phyloP scores from a whole-genome alignment of 305 asterid genomes.

The Fraxinus xanthoxyloides region DNA sequence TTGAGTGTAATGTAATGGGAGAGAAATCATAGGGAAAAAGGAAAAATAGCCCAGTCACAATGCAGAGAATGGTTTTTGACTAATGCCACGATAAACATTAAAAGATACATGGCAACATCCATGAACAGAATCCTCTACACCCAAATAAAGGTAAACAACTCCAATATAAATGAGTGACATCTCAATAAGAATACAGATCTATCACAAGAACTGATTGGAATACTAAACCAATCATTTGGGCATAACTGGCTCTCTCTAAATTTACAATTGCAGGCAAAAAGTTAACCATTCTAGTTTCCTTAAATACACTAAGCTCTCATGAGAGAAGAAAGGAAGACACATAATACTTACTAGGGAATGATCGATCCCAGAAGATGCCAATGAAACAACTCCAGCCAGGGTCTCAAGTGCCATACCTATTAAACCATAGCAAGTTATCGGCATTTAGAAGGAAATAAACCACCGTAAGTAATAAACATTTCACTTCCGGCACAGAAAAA shows the following conservation, averaged over 20 bases:
- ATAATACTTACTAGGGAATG: conserved; percentile 60
- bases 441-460: conserved; percentile 4
- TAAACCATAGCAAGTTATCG: conserved; percentile 18
- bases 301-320: not conserved
- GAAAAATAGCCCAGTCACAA: not conserved
- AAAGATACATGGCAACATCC: conserved; percentile 12
- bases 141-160: conserved; percentile 13
- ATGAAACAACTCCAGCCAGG: conserved; percentile 77
- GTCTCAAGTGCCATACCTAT: conserved; percentile 86
- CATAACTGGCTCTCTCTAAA: not conserved
- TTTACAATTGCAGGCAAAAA: conserved; percentile 3
- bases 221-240: not conserved
- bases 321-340: conserved; percentile 1
- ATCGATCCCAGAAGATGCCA: conserved; percentile 73
- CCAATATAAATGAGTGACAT: conserved; percentile 1
- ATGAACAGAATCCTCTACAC: conserved; percentile 12
- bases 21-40: not conserved
- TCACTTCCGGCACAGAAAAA: not conserved
- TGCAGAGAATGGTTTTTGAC: conserved; percentile 9
- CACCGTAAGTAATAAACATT: not conserved
- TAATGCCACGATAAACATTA: conserved; percentile 1
- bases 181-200: not conserved
- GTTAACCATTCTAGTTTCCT: not conserved
- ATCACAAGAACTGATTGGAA: conserved; percentile 10
- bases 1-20: not conserved